A percentile compares a stretch with the other conserved stretches of the same genome.
Evolutionary conservation across 352 stramenopile species (phyloP).

Genomic region (Globisporangium rhizosaccharum): DNA sequence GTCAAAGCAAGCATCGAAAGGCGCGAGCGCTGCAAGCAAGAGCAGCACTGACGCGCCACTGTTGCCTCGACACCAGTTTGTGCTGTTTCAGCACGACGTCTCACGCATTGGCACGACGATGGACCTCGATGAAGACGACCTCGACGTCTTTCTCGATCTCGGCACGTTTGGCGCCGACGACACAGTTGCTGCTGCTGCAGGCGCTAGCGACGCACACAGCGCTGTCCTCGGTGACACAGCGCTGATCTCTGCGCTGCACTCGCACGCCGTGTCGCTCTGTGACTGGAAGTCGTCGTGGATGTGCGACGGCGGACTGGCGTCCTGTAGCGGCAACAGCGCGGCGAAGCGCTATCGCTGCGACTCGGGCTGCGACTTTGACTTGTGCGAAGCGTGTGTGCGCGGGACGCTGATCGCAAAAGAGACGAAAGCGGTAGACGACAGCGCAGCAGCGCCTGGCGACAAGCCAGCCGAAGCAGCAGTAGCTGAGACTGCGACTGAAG

Average conservation of each 20-base stretch:
- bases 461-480: neutral
- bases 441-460: neutral
- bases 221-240: constrained; percentile 16
- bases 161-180: constrained; percentile 13
- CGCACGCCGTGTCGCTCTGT: constrained; percentile 42
- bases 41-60: constrained; percentile 10
- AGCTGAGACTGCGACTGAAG: constrained; percentile 5
- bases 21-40: constrained; percentile 8
- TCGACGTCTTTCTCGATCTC: constrained; percentile 52
- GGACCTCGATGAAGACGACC: constrained; percentile 43
- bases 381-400: constrained; percentile 57
- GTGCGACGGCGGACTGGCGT: constrained; percentile 53
- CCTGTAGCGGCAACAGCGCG: constrained; percentile 55
- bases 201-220: neutral
- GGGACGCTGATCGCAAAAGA: constrained; percentile 32
- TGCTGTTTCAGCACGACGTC: constrained; percentile 57
- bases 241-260: constrained; percentile 43
- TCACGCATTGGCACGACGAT: constrained; percentile 37
- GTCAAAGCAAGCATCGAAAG: constrained; percentile 14
- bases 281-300: constrained; percentile 62
- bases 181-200: neutral
- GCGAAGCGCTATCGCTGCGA: constrained; percentile 57
- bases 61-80: constrained; percentile 49
- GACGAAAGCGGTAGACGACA: neutral
- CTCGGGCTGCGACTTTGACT: constrained; percentile 65